Base-by-base conservation (phyloP, 176 grass and related monocot genomes). In the Pharus latifolius region DNA sequence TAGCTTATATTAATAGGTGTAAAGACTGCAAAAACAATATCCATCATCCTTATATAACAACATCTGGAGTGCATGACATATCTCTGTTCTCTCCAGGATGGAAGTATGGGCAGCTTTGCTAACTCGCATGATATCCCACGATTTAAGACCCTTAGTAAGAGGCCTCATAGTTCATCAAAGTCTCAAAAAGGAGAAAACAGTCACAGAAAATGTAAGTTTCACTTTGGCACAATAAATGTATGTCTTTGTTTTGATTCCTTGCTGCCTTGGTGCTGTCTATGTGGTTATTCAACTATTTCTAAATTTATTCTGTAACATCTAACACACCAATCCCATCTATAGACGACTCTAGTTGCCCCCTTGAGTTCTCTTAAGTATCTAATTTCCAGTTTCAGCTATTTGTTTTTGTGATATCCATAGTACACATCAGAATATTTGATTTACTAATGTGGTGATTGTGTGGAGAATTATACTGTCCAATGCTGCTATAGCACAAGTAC, bases 151-250 rank as follows among this genome's bases (percentile, higher is more conserved):
- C 87, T 49, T 62, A 76, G 50, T 78, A 97, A 80, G 80, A 69
- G 63, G 53, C 31, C 31, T 65, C 67, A 87, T 6, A 57, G 68
- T 65, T 87, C 83, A 19, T 54, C 80, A 17, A 82, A 65, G 34
- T 53, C 48, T 65, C 50, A 37, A 47, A 85, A 87, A 72, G 70
- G 65, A 67, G 63, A 76, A 26, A 37, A 80, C 80, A 50, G 65
- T 76, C 77, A 70, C 15, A 87, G 74, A 68, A 97, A 90, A 44
- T 31, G 92, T 89, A 70, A 76, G 83, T 70, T 77, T 63, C 35
- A 31, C 27, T 79, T 56, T 32, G 26, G 20, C 20, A 67, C 13
- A 74, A 16, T n/a, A 40, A 2, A 24, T 33, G 29, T 4, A 31
- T 37, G 2, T 28, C 26, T 76, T 56, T 8, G 10, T 48, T 45